Base-by-base conservation (phyloP, 1,284 basidiomycete genomes). In the Ustilago loliicola region DNA sequence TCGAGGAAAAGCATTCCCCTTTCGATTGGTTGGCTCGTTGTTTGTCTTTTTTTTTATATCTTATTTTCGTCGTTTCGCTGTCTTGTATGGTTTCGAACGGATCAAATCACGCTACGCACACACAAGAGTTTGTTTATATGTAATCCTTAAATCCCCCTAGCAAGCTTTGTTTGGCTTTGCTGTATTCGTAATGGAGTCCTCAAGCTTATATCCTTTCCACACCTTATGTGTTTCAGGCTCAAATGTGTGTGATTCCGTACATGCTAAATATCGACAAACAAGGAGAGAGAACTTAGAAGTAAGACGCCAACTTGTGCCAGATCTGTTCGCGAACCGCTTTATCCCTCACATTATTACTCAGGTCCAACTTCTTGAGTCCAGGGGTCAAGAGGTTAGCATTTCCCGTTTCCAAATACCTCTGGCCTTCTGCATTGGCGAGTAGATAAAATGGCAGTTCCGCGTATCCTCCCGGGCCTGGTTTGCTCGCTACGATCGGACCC, bases 401-500 rank as follows among this genome's bases (percentile, higher is more conserved):
- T 8, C 79, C 81, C 11, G 57, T 62, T 29, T 77, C 76, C 11
- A 81, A 45, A 13, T 77, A 79, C 13, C 71, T 42, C 52, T 70
- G 62, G 1, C 76, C 82, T 13, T 78, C 70, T 1, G 34, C 21
- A 25, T 80, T 71, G 0, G 79, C 74, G 5, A 77, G 32, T 8
- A 83, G 51, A n/a, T 82, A 81, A 58, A 83, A 81, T 2, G 82
- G 80, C 36, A 82, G 19, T 29, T 82, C 79, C 0, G 82, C 79
- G 29, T 80, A 83, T 0, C 76, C 76, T 0, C 74, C 77, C 2
- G 79, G 76, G 5, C 74, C 70, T 0, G 80, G 57, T 29, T 74
- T 73, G 17, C 30, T 42, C 1, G 38, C 69, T 1, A 80, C 21
- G 0, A 78, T 0, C 0, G 72, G 77, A 2, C 71, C 80, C 51